Conservation (phyloP, 495 filamentous ascomycete genomes). For the Lophiostoma macrostomum region DNA sequence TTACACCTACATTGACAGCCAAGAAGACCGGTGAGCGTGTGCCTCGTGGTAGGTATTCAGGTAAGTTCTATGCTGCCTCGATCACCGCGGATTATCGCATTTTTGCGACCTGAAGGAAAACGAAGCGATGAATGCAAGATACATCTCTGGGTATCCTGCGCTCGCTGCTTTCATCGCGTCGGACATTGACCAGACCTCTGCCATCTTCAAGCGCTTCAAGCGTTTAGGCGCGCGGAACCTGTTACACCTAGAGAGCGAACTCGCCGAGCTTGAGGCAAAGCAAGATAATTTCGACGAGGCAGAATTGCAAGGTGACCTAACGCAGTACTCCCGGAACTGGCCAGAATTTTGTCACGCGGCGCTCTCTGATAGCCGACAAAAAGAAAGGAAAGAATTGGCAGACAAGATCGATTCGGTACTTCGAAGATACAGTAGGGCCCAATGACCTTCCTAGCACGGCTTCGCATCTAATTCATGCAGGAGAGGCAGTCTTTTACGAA, state of each 20-base stretch:
- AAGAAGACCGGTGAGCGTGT: no score
- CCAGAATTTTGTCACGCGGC: constrained; percentile 7
- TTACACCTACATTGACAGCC: no score
- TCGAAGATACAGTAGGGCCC: constrained; percentile 14
- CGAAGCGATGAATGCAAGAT: no score
- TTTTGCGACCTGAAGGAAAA: no score
- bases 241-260: constrained; percentile 20
- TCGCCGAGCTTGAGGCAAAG: constrained; percentile 5
- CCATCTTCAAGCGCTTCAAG: constrained; percentile 23
- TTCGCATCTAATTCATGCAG: neutral
- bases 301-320: neutral
- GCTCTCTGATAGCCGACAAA: neutral
- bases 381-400: constrained; percentile 12
- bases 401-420: constrained; percentile 2
- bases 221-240: constrained; percentile 17
- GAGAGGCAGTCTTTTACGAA: constrained; percentile 6
- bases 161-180: constrained; percentile 22
- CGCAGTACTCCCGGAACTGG: constrained; percentile 11
- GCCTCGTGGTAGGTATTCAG: no score
- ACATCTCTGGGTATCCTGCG: constrained; percentile 8
- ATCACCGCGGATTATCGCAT: no score
- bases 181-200: constrained; percentile 13
- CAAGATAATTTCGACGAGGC: constrained; percentile 15
- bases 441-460: neutral
- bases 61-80: no score